Percentiles rank a stretch among this genome's conserved stretches.
Conservation (phyloP, 331 rosid genomes). For the Spiraea crenata region DNA sequence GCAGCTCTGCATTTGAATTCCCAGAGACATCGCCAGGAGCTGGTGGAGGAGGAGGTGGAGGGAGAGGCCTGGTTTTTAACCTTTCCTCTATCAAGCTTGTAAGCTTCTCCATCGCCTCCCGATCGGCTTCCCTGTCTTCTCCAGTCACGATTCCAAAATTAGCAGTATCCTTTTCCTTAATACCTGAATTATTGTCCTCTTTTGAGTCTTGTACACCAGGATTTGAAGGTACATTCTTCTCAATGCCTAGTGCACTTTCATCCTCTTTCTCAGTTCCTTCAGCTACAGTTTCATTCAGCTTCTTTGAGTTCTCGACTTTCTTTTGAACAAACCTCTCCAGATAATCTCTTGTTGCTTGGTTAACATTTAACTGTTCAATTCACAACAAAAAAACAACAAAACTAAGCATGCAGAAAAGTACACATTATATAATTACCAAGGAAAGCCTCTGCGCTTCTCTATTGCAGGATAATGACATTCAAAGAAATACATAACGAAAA, state of each 20-base stretch:
- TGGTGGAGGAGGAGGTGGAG: constrained; percentile 80
- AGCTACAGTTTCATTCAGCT: constrained; percentile 51
- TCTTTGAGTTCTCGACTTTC: constrained; percentile 62
- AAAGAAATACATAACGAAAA: neutral
- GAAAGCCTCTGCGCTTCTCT: neutral
- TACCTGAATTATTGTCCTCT: constrained; percentile 52
- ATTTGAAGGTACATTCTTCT: constrained; percentile 46
- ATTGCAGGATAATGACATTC: neutral
- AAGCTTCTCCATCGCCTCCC: constrained; percentile 64
- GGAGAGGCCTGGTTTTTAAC: constrained; percentile 77
- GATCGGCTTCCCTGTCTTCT: constrained; percentile 85
- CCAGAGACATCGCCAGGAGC: constrained; percentile 50
- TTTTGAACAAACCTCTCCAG: constrained; percentile 66
- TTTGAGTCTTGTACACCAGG: constrained; percentile 46
- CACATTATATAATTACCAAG: neutral
- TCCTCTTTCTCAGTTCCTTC: constrained; percentile 48
- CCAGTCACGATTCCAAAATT: constrained; percentile 76
- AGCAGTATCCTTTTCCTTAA: constrained; percentile 55
- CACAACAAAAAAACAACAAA: constrained; percentile 3
- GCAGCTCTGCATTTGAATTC: constrained; percentile 44
- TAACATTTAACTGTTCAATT: constrained; percentile 57
- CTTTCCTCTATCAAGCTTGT: constrained; percentile 81
- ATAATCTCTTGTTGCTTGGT: constrained; percentile 68
- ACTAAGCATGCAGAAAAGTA: neutral
- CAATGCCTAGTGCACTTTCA: constrained; percentile 43